A percentile compares a stretch with the other conserved stretches of the same genome.
These are phyloP conservation scores for Venustampulla echinocandica DNA, from an alignment of 495 filamentous ascomycete species.

Conservation along the genomic window DNA sequence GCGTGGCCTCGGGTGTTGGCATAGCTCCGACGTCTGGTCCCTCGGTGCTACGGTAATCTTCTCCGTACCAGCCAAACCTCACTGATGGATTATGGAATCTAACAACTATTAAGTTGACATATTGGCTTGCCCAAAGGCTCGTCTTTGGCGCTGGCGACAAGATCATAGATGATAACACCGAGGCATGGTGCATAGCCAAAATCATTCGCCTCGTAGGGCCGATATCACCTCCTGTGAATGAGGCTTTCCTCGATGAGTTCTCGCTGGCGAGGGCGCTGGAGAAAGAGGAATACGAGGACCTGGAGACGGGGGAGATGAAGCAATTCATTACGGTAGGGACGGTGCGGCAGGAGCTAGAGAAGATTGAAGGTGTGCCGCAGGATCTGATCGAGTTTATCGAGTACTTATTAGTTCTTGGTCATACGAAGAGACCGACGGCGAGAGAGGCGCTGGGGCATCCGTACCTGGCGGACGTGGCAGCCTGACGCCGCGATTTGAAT, in stretches of 20 bases:
- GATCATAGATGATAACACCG: constrained; percentile 17
- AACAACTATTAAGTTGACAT: background rate
- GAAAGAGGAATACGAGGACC: background rate
- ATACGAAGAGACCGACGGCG: constrained; percentile 22
- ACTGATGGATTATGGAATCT: too few species aligned
- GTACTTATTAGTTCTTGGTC: constrained; percentile 20
- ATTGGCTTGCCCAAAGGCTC: background rate
- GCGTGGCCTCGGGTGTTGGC: constrained; percentile 24
- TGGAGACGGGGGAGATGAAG: constrained; percentile 10
- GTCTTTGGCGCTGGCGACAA: constrained; percentile 22
- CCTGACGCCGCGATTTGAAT: too few species aligned
- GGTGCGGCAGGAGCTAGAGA: constrained; percentile 21
- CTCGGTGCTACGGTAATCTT: constrained; percentile 22
- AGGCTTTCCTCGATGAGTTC: background rate
- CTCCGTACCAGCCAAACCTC: background rate
- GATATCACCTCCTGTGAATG: constrained; percentile 10
- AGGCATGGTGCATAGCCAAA: constrained; percentile 25
- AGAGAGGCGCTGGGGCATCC: constrained; percentile 22
- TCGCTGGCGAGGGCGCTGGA: background rate
- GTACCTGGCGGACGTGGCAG: too few species aligned
- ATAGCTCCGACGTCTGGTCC: constrained; percentile 24
- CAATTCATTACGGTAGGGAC: constrained; percentile 17
- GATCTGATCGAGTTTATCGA: constrained; percentile 14
- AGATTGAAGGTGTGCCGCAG: constrained; percentile 13
- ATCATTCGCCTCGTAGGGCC: constrained; percentile 20